Conservation (phyloP, 352 stramenopile genomes). For the Peronospora belbahrii region DNA sequence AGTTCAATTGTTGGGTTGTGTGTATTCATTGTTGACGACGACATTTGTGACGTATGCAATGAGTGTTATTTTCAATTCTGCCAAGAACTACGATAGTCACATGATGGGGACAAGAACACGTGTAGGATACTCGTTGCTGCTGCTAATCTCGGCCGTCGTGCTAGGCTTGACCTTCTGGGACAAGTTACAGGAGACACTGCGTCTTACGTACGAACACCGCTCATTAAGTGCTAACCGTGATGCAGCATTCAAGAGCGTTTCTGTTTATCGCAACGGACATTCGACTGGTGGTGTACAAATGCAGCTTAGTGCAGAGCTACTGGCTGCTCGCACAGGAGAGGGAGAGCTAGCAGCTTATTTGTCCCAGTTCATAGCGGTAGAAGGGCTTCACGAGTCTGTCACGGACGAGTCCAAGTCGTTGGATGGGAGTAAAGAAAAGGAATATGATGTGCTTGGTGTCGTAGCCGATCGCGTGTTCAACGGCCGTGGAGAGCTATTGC, state of each 20-base stretch:
- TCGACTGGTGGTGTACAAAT: conserved; percentile 69
- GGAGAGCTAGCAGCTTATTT: conserved; percentile 69
- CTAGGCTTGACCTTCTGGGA: conserved; percentile 49
- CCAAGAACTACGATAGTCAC: not conserved
- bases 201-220: conserved; percentile 53
- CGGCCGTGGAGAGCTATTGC: conserved; percentile 44
- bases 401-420: not conserved
- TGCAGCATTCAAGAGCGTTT: conserved; percentile 53
- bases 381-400: conserved; percentile 32
- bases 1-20: not conserved
- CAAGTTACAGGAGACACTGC: conserved; percentile 48
- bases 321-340: conserved; percentile 36
- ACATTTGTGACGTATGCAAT: not conserved
- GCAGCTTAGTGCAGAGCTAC: conserved; percentile 47
- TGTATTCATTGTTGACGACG: too few species aligned
- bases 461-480: conserved; percentile 72
- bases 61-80: not conserved
- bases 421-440: conserved; percentile 15
- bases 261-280: conserved; percentile 73
- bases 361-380: conserved; percentile 72
- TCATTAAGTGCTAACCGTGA: conserved; percentile 35
- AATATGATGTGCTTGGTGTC: conserved; percentile 18
- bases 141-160: conserved; percentile 29
- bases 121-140: conserved; percentile 33
- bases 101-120: conserved; percentile 47